Evolutionary conservation across 768 basidiomycete species (phyloP).

Genomic region (Hygrophoropsis aurantiaca): DNA sequence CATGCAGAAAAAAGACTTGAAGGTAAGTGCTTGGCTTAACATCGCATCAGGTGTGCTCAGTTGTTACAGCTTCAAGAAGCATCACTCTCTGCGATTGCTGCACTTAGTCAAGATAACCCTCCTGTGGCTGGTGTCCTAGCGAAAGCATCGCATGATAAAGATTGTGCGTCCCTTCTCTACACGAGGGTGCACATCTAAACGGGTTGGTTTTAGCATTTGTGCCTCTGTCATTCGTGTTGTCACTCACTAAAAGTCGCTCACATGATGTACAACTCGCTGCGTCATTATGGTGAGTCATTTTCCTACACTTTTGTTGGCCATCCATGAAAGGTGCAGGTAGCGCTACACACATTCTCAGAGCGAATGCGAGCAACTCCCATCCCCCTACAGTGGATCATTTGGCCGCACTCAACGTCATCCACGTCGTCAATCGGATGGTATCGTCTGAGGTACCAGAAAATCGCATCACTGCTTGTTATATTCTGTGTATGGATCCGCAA

Average conservation of each 20-base stretch:
- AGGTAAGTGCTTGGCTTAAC: slow-evolving; percentile 36
- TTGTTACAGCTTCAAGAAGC: slow-evolving; percentile 61
- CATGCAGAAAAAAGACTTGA: slow-evolving; percentile 50
- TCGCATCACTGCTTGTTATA: slow-evolving; percentile 71
- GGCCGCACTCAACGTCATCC: slow-evolving; percentile 60
- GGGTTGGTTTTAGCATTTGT: too few species aligned
- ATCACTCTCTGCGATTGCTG: slow-evolving; percentile 59
- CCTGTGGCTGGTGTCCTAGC: slow-evolving; percentile 49
- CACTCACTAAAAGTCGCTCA: slow-evolving; percentile 56
- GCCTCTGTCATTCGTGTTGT: slow-evolving; percentile 42
- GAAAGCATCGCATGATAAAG: slow-evolving; percentile 42
- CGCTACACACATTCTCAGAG: slow-evolving; percentile 61
- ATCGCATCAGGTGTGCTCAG: neutral
- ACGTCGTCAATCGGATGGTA: slow-evolving; percentile 65
- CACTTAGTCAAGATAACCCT: slow-evolving; percentile 63
- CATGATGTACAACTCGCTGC: slow-evolving; percentile 69
- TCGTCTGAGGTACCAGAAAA: slow-evolving; percentile 39
- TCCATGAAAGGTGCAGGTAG: slow-evolving; percentile 30
- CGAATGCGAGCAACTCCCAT: slow-evolving; percentile 32
- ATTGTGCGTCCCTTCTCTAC: slow-evolving; percentile 9
- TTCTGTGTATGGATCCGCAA: slow-evolving; percentile 54
- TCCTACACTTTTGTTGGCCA: slow-evolving; percentile 1
- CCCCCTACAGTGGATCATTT: slow-evolving; percentile 40
- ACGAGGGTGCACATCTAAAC: too few species aligned
- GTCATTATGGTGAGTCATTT: slow-evolving; percentile 55